Base-by-base conservation (phyloP, 164 flowering plant genomes). In the Annona cherimola region DNA sequence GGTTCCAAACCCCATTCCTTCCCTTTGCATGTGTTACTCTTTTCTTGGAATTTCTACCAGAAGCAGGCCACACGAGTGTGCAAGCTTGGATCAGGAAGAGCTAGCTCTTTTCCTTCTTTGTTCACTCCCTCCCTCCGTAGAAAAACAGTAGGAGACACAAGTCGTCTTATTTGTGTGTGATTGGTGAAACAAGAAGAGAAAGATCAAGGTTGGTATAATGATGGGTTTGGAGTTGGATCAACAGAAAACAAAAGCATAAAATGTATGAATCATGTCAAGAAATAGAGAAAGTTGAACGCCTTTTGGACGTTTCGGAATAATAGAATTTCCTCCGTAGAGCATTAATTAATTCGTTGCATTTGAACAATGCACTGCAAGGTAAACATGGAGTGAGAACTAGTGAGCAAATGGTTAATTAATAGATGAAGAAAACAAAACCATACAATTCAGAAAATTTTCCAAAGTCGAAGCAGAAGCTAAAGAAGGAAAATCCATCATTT, bases 1-100 rank as follows among this genome's bases (percentile, higher is more conserved):
- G 69, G 42, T 68, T 71, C 72, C 76, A 69, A 71, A 73, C 72
- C 86, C 84, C 85, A 84, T 80, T 46, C 72, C 69, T 61, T 46
- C 65, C 62, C 69, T 69, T 67, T 65, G 26, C 40, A 65, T 5
- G 39, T 6, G 8, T 45, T 5, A 2, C 62, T 40, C 67, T 26
- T 45, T 55, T 42, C 69, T 66, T 61, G 35, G 20, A 20, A 40
- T 63, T 63, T 26, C 43, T 26, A 40, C 5, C 63, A 11, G 44
- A 2, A 40, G 42, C 45, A 65, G 12, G 68, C 16, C 45, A 4
- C 11, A 42, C 35, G 35, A 26, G 35, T 26, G 35, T 8, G 26
- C 4, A 5, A 44, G 55, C 66, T 11, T 68, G 45, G 60, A 40
- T 42, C 5, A 64, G 40, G 65, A 14, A 11, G 8, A 62, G 12